Conservation (phyloP, 2,329 filamentous ascomycete species). For the Neofusicoccum parvum region DNA sequence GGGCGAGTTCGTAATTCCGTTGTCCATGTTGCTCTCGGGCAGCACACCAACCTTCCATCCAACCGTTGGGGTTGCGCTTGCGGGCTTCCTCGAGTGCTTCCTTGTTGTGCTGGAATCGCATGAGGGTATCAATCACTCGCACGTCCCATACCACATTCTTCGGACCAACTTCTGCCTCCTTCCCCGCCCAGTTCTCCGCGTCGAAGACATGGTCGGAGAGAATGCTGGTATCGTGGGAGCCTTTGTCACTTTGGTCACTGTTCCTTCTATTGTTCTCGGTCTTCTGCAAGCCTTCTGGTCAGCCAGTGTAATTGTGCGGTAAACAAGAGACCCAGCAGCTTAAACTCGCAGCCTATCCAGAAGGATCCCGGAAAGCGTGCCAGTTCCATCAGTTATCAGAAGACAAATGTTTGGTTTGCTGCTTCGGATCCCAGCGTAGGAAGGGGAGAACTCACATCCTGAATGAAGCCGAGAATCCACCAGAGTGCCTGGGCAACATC, state of each 20-base stretch:
- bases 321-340: too few relatives aligned
- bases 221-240: not conserved
- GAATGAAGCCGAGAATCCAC: slow-evolving; percentile 1
- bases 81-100: not conserved
- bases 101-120: not conserved
- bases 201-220: not conserved
- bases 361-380: too few relatives aligned
- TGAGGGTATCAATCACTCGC: not conserved
- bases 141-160: not conserved
- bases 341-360: too few relatives aligned
- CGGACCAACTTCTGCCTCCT: not conserved
- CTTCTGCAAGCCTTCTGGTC: not conserved
- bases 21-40: not conserved
- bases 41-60: not conserved
- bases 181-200: not conserved
- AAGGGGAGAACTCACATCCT: not conserved
- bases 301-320: too few relatives aligned
- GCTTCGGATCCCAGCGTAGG: too few relatives aligned
- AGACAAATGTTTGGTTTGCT: too few relatives aligned
- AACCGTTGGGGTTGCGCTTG: not conserved
- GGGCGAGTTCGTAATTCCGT: too few relatives aligned
- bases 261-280: not conserved
- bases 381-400: too few relatives aligned
- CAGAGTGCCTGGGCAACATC: not conserved
- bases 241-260: not conserved